Evolutionary conservation across 208 protist genomes (phyloP).

Genomic region (Leishmania mexicana): DNA sequence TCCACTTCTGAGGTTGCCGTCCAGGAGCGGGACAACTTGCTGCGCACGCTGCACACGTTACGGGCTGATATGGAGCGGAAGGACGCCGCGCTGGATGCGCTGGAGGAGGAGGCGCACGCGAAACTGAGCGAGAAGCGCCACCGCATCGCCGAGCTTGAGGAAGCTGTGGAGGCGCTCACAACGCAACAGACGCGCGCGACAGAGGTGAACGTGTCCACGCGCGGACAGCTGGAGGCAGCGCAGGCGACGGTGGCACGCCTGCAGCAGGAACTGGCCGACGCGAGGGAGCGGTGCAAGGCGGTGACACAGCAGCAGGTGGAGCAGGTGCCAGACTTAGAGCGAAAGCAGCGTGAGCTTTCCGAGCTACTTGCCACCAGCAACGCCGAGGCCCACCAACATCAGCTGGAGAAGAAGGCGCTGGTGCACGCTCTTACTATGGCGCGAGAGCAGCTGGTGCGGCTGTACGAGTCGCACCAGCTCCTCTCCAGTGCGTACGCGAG

Average conservation of each 20-base stretch:
- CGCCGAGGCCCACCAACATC: slow-evolving; percentile 29
- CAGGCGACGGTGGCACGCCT: slow-evolving; percentile 21
- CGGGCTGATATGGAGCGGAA: slow-evolving; percentile 63
- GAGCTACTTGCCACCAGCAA: slow-evolving; percentile 31
- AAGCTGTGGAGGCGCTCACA: slow-evolving; percentile 33
- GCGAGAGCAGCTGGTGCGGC: slow-evolving; percentile 48
- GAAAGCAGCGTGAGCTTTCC: slow-evolving; percentile 21
- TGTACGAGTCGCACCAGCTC: slow-evolving; percentile 29
- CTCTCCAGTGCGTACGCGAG: slow-evolving; percentile 14
- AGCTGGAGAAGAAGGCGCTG: slow-evolving; percentile 39
- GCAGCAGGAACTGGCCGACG: slow-evolving; percentile 22
- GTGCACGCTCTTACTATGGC: slow-evolving; percentile 35
- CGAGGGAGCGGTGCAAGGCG: background rate
- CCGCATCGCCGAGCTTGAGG: slow-evolving; percentile 63
- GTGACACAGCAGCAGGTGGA: slow-evolving; percentile 10
- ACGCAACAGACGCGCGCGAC: slow-evolving; percentile 28
- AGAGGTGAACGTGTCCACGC: slow-evolving; percentile 36
- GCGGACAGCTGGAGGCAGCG: slow-evolving; percentile 29
- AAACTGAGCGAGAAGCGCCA: slow-evolving; percentile 79
- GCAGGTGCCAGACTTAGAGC: slow-evolving; percentile 28
- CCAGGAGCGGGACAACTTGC: slow-evolving; percentile 70
- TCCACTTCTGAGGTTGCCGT: slow-evolving; percentile 11
- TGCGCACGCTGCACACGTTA: slow-evolving; percentile 76
- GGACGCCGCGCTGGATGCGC: slow-evolving; percentile 45
- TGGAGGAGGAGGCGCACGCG: slow-evolving; percentile 69